Evolutionary conservation across 2,329 filamentous ascomycete species (phyloP).

Genomic region (Verticillium albo-atrum): DNA sequence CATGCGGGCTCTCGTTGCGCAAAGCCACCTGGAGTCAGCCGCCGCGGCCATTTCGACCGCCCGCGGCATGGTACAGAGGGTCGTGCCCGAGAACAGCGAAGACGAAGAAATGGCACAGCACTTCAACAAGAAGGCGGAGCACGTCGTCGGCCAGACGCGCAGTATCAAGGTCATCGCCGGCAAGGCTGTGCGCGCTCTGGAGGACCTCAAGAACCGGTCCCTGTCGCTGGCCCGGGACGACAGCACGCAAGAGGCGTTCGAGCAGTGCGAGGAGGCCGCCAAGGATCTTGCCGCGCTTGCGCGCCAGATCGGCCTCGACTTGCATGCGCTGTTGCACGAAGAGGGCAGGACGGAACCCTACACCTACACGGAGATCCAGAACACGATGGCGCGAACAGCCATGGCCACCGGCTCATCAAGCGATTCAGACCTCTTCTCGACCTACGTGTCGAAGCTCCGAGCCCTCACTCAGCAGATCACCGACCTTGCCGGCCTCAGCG

Average conservation of each 20-base stretch:
- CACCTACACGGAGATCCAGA: slow-evolving; percentile 62
- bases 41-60: slow-evolving; percentile 62
- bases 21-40: slow-evolving; percentile 76
- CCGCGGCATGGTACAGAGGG: slow-evolving; percentile 62
- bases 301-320: slow-evolving; percentile 60
- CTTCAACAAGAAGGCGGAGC: slow-evolving; percentile 67
- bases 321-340: slow-evolving; percentile 64
- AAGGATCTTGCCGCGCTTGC: slow-evolving; percentile 62
- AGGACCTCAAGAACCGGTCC: slow-evolving; percentile 72
- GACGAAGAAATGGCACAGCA: slow-evolving; percentile 65
- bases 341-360: slow-evolving; percentile 66
- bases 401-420: slow-evolving; percentile 44
- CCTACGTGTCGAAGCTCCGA: slow-evolving; percentile 64
- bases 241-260: slow-evolving; percentile 59
- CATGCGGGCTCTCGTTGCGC: slow-evolving; percentile 71
- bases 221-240: slow-evolving; percentile 64
- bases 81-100: slow-evolving; percentile 47
- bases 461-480: slow-evolving; percentile 59
- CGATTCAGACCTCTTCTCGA: slow-evolving; percentile 66
- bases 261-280: slow-evolving; percentile 61
- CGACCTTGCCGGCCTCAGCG: slow-evolving; percentile 66
- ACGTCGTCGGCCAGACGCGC: slow-evolving; percentile 69
- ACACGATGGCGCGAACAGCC: slow-evolving; percentile 55
- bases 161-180: slow-evolving; percentile 79
- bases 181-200: slow-evolving; percentile 71